Base-by-base conservation (phyloP, 1,284 basidiomycete genomes). In the Naganishia albida region DNA sequence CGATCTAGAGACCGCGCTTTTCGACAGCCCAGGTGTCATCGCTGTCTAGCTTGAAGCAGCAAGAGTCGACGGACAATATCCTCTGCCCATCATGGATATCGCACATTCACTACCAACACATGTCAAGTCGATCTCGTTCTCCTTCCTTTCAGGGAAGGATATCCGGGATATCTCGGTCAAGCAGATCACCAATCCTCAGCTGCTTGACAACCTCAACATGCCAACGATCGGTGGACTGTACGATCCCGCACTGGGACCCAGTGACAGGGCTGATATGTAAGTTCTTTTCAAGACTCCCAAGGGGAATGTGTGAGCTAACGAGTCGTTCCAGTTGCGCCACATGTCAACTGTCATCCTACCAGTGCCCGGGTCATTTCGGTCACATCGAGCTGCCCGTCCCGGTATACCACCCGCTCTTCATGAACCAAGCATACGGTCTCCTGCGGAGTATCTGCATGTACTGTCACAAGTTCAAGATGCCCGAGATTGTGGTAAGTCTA, bases 361-460 rank as follows among this genome's bases (percentile, higher is more conserved):
- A 88, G 68, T 99, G 96, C 78, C 95, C 96, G 0, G 96, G 96
- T 7, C 96, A 99, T 80, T 99, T 91, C 82, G 96, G 96, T n/a
- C 96, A 99, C 80, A 95, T 99, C 70, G 93, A 98, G 72, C 86
- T 99, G 7, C 93, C 96, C 12, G 85, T 90, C 23, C 93, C 96
- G 28, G 91, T 99, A 15, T 99, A 91, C 77, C 95, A 99, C 76
- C 96, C 96, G 0, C 82, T 99, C 34, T 99, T 98, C 81, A 93
- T 99, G 88, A 84, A 84, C 54, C 92, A 96, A 74, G 89, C 91
- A 83, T 94, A 88, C 78, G 89, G 90, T 71, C 80, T 99, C 57
- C 82, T 99, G 16, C 87, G 93, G 62, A 88, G 88, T 49, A 88
- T 87, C n/a, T 99, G 96, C 81, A 81, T 96, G 75, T 98, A 91